phyloP scores from a whole-genome alignment of 352 stramenopile species.

The Pythium angustatum region DNA sequence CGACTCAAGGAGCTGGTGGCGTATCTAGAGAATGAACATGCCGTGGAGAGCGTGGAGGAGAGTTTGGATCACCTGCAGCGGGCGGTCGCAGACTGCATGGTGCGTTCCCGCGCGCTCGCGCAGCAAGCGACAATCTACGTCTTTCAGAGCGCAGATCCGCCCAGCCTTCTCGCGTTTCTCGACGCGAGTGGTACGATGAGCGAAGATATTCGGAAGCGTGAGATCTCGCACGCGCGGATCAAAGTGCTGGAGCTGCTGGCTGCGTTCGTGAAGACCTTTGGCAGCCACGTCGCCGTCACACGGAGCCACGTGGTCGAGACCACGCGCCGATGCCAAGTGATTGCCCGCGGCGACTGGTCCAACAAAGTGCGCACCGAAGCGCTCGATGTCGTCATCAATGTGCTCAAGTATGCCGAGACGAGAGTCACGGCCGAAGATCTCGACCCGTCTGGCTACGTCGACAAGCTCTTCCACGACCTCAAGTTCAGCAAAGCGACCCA shows the following conservation, averaged over 20 bases:
- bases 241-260: conserved; percentile 53
- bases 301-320: conserved; percentile 48
- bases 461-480: conserved; percentile 78
- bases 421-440: conserved; percentile 48
- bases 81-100: conserved; percentile 50
- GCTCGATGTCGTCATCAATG: conserved; percentile 54
- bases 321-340: conserved; percentile 49
- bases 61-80: conserved; percentile 54
- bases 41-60: conserved; percentile 68
- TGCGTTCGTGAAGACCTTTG: conserved; percentile 54
- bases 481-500: conserved; percentile 74
- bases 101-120: conserved; percentile 50
- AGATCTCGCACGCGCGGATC: conserved; percentile 49
- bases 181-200: conserved; percentile 45
- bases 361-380: conserved; percentile 67
- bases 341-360: conserved; percentile 53
- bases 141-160: conserved; percentile 54
- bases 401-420: conserved; percentile 46
- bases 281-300: conserved; percentile 45
- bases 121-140: conserved; percentile 69
- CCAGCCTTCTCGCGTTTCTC: conserved; percentile 60
- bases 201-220: conserved; percentile 58
- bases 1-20: conserved; percentile 60
- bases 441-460: conserved; percentile 50
- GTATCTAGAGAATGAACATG: conserved; percentile 60